Conservation (phyloP, 2,329 filamentous ascomycete species). For the Botrytis paeoniae region DNA sequence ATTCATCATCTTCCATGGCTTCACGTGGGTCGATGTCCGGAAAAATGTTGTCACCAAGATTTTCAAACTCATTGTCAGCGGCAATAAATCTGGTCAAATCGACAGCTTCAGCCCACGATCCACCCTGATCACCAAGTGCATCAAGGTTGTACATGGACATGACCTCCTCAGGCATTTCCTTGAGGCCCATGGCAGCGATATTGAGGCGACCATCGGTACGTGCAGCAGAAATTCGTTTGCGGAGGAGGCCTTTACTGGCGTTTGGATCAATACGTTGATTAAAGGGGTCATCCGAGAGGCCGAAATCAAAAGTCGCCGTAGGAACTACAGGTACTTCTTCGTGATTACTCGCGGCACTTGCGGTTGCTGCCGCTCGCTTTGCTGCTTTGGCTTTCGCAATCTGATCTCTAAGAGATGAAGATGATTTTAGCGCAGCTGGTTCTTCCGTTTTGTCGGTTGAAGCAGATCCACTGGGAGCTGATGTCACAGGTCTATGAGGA, state of each 20-base stretch:
- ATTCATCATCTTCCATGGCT: slow-evolving; percentile 60
- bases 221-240: slow-evolving; percentile 69
- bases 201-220: slow-evolving; percentile 79
- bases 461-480: slow-evolving; percentile 24
- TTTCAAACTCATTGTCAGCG: slow-evolving; percentile 83
- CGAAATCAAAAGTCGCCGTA: slow-evolving; percentile 57
- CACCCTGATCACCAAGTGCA: slow-evolving; percentile 57
- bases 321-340: slow-evolving; percentile 45
- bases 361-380: slow-evolving; percentile 52
- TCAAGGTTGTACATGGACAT: slow-evolving; percentile 87
- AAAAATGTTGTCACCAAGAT: slow-evolving; percentile 71
- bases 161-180: slow-evolving; percentile 76
- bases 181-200: slow-evolving; percentile 79
- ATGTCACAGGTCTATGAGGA: slow-evolving; percentile 26
- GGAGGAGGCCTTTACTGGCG: slow-evolving; percentile 63
- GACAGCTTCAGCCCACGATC: slow-evolving; percentile 87
- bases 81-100: slow-evolving; percentile 81
- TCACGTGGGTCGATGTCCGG: slow-evolving; percentile 64
- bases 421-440: slow-evolving; percentile 62
- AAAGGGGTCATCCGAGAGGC: slow-evolving; percentile 64
- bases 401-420: slow-evolving; percentile 77
- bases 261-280: slow-evolving; percentile 59
- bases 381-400: slow-evolving; percentile 92
- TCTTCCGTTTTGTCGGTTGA: slow-evolving; percentile 38
- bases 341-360: slow-evolving; percentile 27